Evolutionary conservation across 805 yeast genomes (phyloP).

Genomic region (Lipomyces yamadae): DNA sequence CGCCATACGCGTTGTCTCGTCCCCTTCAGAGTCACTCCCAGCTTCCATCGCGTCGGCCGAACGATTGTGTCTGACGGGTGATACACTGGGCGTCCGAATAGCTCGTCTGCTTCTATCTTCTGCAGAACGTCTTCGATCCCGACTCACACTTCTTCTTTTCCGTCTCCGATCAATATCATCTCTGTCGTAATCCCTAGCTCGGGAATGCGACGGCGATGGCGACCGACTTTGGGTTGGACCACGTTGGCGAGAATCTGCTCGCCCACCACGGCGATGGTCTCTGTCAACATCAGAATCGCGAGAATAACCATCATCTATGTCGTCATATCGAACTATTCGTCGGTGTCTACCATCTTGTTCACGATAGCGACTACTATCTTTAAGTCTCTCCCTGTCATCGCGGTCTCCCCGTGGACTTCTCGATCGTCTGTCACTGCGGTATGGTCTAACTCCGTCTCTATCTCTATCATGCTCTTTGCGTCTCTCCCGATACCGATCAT

Average conservation of each 20-base stretch:
- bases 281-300: slow-evolving; percentile 14
- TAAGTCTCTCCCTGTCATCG: slow-evolving; percentile 5
- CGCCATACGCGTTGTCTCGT: slow-evolving; percentile 42
- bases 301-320: slow-evolving; percentile 10
- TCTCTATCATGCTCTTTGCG: slow-evolving; percentile 9
- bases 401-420: slow-evolving; percentile 10
- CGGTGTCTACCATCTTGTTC: not conserved
- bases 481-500: slow-evolving; percentile 10
- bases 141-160: not conserved
- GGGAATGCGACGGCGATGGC: not conserved
- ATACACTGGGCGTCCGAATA: slow-evolving; percentile 17
- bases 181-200: slow-evolving; percentile 5
- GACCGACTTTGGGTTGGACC: not conserved
- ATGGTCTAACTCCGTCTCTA: slow-evolving; percentile 2
- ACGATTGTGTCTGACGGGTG: slow-evolving; percentile 16
- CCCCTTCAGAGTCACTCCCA: slow-evolving; percentile 30
- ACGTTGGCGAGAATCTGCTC: not conserved
- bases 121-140: not conserved
- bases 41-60: slow-evolving; percentile 17
- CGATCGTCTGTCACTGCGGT: slow-evolving; percentile 1
- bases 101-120: slow-evolving; percentile 9
- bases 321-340: slow-evolving; percentile 7
- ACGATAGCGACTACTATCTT: slow-evolving; percentile 16
- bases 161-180: not conserved
- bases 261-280: not conserved